These are phyloP conservation scores for Vachellia collinsii DNA, from an alignment of 306 rosid genomes.

Conservation along the genomic window DNA sequence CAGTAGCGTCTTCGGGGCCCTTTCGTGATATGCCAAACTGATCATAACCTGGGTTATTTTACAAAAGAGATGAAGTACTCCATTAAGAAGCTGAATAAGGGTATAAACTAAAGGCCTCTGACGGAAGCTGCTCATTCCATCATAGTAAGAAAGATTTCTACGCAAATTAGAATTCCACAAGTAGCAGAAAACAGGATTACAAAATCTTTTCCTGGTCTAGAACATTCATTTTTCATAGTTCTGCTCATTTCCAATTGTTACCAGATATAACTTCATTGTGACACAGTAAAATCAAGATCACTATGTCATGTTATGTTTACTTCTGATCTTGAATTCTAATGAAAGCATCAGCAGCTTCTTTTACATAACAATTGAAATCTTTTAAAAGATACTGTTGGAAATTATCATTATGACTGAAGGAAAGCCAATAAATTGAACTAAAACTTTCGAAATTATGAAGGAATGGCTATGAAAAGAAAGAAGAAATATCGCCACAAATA, in stretches of 20 bases:
- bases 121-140: slow-evolving; percentile 4
- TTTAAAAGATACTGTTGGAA: not conserved
- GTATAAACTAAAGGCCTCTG: slow-evolving; percentile 27
- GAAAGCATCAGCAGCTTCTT: not conserved
- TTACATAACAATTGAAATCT: not conserved
- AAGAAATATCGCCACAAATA: not conserved
- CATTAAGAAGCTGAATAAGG: slow-evolving; percentile 34
- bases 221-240: slow-evolving; percentile 1
- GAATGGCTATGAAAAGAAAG: slow-evolving; percentile 3
- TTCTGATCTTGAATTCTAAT: not conserved
- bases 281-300: not conserved
- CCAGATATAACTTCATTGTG: not conserved
- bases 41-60: slow-evolving; percentile 69
- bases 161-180: slow-evolving; percentile 21
- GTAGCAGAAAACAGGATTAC: slow-evolving; percentile 6
- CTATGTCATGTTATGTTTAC: not conserved
- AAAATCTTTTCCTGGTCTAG: slow-evolving; percentile 8
- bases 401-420: slow-evolving; percentile 2
- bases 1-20: slow-evolving; percentile 82
- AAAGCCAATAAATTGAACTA: slow-evolving; percentile 16
- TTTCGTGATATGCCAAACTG: slow-evolving; percentile 89
- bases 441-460: not conserved
- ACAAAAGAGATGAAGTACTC: slow-evolving; percentile 21
- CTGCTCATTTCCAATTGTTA: slow-evolving; percentile 14
- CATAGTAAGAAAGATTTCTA: not conserved